phyloP scores from a whole-genome alignment of 305 asterid species.

The Striga hermonthica region DNA sequence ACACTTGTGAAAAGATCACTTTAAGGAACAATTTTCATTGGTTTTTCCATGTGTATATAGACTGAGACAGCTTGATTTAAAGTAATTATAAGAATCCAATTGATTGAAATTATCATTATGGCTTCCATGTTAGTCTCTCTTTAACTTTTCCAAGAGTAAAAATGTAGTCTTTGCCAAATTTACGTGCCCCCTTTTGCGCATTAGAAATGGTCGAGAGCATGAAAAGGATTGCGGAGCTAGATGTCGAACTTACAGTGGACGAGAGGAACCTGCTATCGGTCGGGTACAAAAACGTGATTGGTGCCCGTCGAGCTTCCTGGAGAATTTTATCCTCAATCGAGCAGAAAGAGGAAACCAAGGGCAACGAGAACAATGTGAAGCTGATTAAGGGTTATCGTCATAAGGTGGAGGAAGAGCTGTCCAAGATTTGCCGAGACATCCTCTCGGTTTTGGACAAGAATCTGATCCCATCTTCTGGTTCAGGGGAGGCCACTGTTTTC shows the following conservation, averaged over 20 bases:
- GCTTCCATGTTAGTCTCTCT: no score
- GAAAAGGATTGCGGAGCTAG: constrained; percentile 78
- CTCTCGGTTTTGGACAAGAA: constrained; percentile 68
- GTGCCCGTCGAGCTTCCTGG: constrained; percentile 95
- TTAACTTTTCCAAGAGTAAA: no score
- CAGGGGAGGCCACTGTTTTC: constrained; percentile 86
- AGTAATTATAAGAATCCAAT: no score
- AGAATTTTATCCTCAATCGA: constrained; percentile 88
- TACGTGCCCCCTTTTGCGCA: neutral
- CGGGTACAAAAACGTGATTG: constrained; percentile 92
- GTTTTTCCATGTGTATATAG: neutral
- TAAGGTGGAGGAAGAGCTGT: constrained; percentile 75
- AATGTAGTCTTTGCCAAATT: no score
- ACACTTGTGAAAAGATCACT: neutral
- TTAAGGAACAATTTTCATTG: neutral
- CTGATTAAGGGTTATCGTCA: constrained; percentile 65
- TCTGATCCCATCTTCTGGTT: constrained; percentile 68
- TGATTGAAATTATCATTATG: no score
- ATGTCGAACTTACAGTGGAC: constrained; percentile 75
- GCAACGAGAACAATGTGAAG: constrained; percentile 64
- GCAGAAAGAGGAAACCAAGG: constrained; percentile 84
- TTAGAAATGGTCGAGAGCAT: constrained; percentile 90
- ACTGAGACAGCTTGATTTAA: no score
- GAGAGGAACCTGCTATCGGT: constrained; percentile 88
- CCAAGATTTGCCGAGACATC: constrained; percentile 78